Base-by-base conservation (phyloP, 1,284 basidiomycete species). In the Volvariella volvacea region DNA sequence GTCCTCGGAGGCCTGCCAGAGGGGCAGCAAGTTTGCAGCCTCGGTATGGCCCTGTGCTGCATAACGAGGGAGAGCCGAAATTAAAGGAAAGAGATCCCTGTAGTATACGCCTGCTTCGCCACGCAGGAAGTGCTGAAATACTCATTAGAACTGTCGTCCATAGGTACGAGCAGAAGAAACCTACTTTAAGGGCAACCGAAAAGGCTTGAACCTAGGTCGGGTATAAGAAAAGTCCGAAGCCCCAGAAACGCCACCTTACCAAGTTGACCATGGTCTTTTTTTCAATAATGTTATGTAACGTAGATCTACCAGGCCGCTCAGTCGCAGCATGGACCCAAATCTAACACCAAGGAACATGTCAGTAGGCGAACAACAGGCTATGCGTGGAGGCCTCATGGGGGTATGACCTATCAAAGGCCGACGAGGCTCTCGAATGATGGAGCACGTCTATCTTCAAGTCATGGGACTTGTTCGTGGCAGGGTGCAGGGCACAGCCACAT, bases 191-290 rank as follows among this genome's bases (percentile, higher is more conserved):
- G 4, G 80, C 62, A 3, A 81, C 78, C 3, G 76, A 69, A 52
- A 75, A 85, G 1, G 77, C 83, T 59, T 84, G 75, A 20, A 83
- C 62, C 74, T 78, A 42, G 22, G 28, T 34, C 20, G 15, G n/a
- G 32, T 39, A 20, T 19, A 37, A 39, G 16, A 40, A 16, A 6
- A n/a, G 14, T 6, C 34, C n/a, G n/a, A 31, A 21, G 22, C 10
- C 17, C 2, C 32, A 31, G 31, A 16, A 31, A 36, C 6, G 8
- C 6, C 6, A 14, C 51, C 65, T 39, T 48, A 76, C 77, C 48
- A 88, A 63, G 57, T 84, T 82, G 47, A 87, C 72, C 70, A 86
- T 80, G 7, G 78, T 78, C 60, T 80, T 82, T 64, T 86, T 87
- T 64, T 88, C 84, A 28, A 86, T 74, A 1, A 78, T 61, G 17